Base-by-base conservation (phyloP, 2,329 filamentous ascomycete species). In the Botrytis paeoniae region DNA sequence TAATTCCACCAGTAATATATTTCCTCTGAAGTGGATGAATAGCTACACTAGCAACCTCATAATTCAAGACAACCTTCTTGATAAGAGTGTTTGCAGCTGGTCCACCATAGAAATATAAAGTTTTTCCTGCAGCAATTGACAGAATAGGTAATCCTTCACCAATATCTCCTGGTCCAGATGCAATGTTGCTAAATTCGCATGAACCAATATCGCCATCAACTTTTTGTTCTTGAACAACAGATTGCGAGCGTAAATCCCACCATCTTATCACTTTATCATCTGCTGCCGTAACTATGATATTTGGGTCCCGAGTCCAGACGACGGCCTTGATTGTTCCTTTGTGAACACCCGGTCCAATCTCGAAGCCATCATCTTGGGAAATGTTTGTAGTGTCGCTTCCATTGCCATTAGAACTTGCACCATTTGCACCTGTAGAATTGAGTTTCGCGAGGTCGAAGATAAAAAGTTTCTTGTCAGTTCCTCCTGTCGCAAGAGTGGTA, bases 391-490 rank as follows among this genome's bases (percentile, higher is more conserved):
- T 78, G 18, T 80, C 78, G 20, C 85, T 79, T 39, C 79, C 78
- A 16, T 79, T 76, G 41, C 79, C 76, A 41, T 78, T 79, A 18
- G 79, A 73, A 45, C 78, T 78, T 29, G 72, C 68, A 8, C 71
- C 39, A n/a, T 63, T 71, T 18, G 72, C 64, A 45, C 74, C 76
- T 22, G 71, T 71, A 75, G 79, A 51, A 82, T 83, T 16, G 81
- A 75, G 77, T 82, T 77, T 89, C 25, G 89, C 89, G 25, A 99
- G 86, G 79, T 98, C 95, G 80, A 96, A 99, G 75, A 99, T 92
- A 70, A 95, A 93, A 70, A 99, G 88, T 83, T 96, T 98, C 87
- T 98, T 98, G 84, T 99, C 96, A 85, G 93, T 93, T 39, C 96
- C 96, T 48, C 95, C 96, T 0, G 96, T 98, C 9, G 95, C 96